Percentiles rank a stretch among this genome's conserved stretches.
phyloP scores from a whole-genome alignment of 2,329 filamentous ascomycete genomes.

The Aspergillus tamarii region DNA sequence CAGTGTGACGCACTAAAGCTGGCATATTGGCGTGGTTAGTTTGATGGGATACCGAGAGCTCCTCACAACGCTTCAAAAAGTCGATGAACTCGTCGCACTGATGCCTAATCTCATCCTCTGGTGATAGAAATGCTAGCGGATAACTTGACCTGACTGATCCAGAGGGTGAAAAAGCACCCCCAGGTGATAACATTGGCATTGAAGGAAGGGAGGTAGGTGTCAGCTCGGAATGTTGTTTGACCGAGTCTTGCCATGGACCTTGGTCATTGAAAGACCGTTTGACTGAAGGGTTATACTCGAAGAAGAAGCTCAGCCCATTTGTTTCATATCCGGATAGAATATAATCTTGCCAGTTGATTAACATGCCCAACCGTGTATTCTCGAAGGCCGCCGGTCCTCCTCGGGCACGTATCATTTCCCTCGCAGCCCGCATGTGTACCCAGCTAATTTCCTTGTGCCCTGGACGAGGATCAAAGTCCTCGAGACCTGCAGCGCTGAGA shows the following conservation, averaged over 20 bases:
- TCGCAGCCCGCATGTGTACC: slow-evolving; percentile 45
- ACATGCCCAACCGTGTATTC: slow-evolving; percentile 42
- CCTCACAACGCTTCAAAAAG: slow-evolving; percentile 43
- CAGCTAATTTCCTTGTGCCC: slow-evolving; percentile 42
- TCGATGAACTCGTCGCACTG: slow-evolving; percentile 44
- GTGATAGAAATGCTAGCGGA: slow-evolving; percentile 15
- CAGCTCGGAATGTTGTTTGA: not conserved
- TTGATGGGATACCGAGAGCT: slow-evolving; percentile 36
- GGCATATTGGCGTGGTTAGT: slow-evolving; percentile 20
- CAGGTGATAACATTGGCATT: slow-evolving; percentile 11
- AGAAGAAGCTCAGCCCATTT: slow-evolving; percentile 38
- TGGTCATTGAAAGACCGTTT: not conserved
- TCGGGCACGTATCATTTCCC: slow-evolving; percentile 41
- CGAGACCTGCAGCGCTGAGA: slow-evolving; percentile 43
- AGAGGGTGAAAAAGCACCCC: slow-evolving; percentile 4
- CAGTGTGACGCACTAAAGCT: slow-evolving; percentile 29
- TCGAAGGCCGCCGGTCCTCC: slow-evolving; percentile 41
- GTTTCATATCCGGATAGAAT: slow-evolving; percentile 44
- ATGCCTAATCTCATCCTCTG: slow-evolving; percentile 35
- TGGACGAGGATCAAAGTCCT: slow-evolving; percentile 44
- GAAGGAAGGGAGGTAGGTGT: not conserved
- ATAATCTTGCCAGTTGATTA: slow-evolving; percentile 49
- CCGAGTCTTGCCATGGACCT: not conserved
- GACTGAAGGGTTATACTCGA: slow-evolving; percentile 28
- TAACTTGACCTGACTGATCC: not conserved